A percentile compares a stretch with the other conserved stretches of the same genome.
Evolutionary conservation across 2,329 filamentous ascomycete genomes (phyloP).

Genomic region (Fusarium humuli): DNA sequence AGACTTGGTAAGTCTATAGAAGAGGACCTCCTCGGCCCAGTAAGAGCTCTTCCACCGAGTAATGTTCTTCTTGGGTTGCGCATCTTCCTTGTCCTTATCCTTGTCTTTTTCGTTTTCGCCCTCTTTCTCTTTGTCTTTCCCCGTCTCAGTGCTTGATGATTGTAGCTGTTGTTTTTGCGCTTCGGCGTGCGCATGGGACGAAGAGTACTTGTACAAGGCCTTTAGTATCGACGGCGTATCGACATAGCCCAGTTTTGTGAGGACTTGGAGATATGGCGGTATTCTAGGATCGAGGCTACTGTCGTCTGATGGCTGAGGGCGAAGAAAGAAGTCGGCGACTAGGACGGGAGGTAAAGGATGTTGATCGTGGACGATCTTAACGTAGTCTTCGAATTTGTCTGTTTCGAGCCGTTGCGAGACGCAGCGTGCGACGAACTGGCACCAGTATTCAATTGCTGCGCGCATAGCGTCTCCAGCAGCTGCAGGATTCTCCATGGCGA

Average conservation of each 20-base stretch:
- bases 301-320: constrained; percentile 61
- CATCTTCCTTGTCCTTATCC: constrained; percentile 38
- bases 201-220: constrained; percentile 68
- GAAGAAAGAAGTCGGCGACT: constrained; percentile 70
- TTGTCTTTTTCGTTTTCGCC: constrained; percentile 29
- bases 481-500: constrained; percentile 45
- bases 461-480: constrained; percentile 43
- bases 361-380: constrained; percentile 61
- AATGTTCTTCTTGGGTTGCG: constrained; percentile 31
- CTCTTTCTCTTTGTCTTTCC: constrained; percentile 20
- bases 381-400: constrained; percentile 65
- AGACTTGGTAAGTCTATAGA: constrained; percentile 91
- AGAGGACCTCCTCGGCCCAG: constrained; percentile 85
- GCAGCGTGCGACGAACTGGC: constrained; percentile 63
- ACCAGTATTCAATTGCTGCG: constrained; percentile 58
- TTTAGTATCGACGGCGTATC: constrained; percentile 66
- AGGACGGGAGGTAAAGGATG: constrained; percentile 63
- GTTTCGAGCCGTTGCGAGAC: constrained; percentile 63
- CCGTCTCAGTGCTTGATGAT: background rate
- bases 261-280: constrained; percentile 67
- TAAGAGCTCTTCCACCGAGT: constrained; percentile 68
- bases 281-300: constrained; percentile 69
- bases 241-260: constrained; percentile 64
- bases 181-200: constrained; percentile 56
- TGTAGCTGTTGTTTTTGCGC: constrained; percentile 29